Percentiles rank a stretch among this genome's conserved stretches.
These are phyloP conservation scores for Ascosphaera apis DNA, from an alignment of 2,329 filamentous ascomycete species.

Conservation along the genomic window DNA sequence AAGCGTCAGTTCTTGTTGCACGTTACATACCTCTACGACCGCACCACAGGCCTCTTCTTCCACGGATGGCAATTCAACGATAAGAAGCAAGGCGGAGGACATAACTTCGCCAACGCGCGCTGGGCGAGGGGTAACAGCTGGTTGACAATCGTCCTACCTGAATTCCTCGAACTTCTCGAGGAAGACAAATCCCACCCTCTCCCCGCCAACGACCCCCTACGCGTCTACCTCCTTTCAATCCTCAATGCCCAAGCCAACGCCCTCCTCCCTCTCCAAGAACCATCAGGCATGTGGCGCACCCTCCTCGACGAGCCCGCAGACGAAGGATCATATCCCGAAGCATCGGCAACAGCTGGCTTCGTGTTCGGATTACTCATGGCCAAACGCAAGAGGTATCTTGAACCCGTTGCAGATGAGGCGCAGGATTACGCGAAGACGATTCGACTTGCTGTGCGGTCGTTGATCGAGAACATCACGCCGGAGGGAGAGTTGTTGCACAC, in stretches of 20 bases:
- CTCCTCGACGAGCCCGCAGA: constrained; percentile 42
- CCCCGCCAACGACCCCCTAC: constrained; percentile 34
- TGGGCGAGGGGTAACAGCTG: constrained; percentile 38
- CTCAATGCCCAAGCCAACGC: constrained; percentile 47
- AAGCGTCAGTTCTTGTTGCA: constrained; percentile 58
- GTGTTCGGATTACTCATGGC: constrained; percentile 60
- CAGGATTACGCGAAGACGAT: constrained; percentile 41
- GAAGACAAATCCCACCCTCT: constrained; percentile 16
- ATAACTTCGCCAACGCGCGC: constrained; percentile 32
- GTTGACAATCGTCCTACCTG: constrained; percentile 65
- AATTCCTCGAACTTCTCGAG: constrained; percentile 52
- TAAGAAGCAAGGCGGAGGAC: constrained; percentile 20
- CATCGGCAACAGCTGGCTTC: constrained; percentile 59
- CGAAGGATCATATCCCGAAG: constrained; percentile 51
- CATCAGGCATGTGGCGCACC: constrained; percentile 49
- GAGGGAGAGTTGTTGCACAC: constrained; percentile 50
- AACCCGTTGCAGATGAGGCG: not conserved
- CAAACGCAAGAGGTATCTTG: constrained; percentile 43
- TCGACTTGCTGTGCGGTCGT: constrained; percentile 45
- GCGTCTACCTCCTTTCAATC: constrained; percentile 26
- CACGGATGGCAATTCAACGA: constrained; percentile 62
- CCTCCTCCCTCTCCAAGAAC: constrained; percentile 34
- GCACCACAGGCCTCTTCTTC: constrained; percentile 49
- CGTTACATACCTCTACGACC: constrained; percentile 56
- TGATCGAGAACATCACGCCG: constrained; percentile 40